phyloP scores from a whole-genome alignment of 2,329 filamentous ascomycete species.

The Trichoderma koningii region DNA sequence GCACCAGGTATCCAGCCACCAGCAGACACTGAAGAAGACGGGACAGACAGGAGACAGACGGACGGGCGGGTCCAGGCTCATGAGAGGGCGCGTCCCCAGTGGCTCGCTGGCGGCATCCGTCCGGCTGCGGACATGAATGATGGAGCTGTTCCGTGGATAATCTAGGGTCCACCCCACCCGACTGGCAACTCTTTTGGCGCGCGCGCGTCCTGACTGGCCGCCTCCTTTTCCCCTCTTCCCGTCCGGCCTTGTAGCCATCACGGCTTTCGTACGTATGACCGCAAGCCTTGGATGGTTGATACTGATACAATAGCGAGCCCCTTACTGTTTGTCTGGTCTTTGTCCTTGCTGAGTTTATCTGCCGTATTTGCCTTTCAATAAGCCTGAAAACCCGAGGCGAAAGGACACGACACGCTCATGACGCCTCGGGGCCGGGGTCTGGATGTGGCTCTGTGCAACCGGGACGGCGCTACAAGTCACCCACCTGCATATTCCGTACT shows the following conservation, averaged over 20 bases:
- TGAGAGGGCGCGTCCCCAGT: neutral
- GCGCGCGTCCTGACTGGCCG: conserved; percentile 7
- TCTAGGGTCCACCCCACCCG: conserved; percentile 19
- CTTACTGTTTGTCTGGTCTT: neutral
- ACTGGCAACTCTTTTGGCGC: conserved; percentile 7
- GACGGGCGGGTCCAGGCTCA: neutral
- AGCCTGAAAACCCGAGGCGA: too few species aligned
- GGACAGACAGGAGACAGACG: neutral
- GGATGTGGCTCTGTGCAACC: conserved; percentile 15
- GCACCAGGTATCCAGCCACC: neutral
- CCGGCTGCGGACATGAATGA: conserved; percentile 18
- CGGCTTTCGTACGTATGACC: neutral
- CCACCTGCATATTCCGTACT: conserved; percentile 26
- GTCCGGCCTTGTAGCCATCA: neutral
- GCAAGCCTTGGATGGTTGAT: neutral
- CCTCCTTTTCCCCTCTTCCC: conserved; percentile 1
- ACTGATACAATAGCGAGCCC: too few species aligned
- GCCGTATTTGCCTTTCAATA: neutral
- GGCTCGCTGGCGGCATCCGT: conserved; percentile 18
- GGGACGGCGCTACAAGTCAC: conserved; percentile 19
- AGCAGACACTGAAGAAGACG: neutral
- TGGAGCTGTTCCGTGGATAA: conserved; percentile 16
- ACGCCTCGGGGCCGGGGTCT: conserved; percentile 14
- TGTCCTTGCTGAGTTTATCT: neutral
- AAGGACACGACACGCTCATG: neutral